Evolutionary conservation across 1,139 yeast species (phyloP).

Genomic region (Geotrichum candidum): DNA sequence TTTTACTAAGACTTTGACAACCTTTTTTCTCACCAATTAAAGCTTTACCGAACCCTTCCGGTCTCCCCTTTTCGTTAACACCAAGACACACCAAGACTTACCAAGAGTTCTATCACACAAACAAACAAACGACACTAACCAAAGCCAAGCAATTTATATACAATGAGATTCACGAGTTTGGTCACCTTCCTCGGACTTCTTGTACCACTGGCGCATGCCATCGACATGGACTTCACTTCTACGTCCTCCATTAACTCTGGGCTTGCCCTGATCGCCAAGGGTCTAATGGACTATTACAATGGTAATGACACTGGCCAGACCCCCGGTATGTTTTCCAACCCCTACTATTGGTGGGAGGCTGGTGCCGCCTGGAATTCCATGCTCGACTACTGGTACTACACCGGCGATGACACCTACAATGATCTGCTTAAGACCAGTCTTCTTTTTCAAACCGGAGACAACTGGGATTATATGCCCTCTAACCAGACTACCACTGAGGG

Average conservation of each 20-base stretch:
- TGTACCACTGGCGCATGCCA: neutral
- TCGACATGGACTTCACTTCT: slow-evolving; percentile 23
- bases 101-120: neutral
- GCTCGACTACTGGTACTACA: slow-evolving; percentile 59
- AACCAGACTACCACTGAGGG: slow-evolving; percentile 80
- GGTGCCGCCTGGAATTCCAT: slow-evolving; percentile 82
- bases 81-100: neutral
- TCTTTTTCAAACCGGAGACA: slow-evolving; percentile 60
- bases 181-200: neutral
- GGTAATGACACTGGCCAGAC: slow-evolving; percentile 50
- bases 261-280: slow-evolving; percentile 48
- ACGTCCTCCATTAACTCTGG: slow-evolving; percentile 37
- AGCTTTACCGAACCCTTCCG: neutral
- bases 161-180: neutral
- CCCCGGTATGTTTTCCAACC: slow-evolving; percentile 66
- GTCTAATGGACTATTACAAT: slow-evolving; percentile 62
- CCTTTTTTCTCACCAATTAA: neutral
- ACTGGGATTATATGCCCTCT: slow-evolving; percentile 64
- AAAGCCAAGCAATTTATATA: neutral
- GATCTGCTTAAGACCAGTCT: slow-evolving; percentile 52
- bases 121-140: neutral
- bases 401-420: slow-evolving; percentile 57
- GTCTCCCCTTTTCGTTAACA: neutral
- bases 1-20: too few species aligned
- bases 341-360: slow-evolving; percentile 94